A percentile compares a stretch with the other conserved stretches of the same genome.
Evolutionary conservation across 768 basidiomycete species (phyloP).

Genomic region (Podaxis sp.): DNA sequence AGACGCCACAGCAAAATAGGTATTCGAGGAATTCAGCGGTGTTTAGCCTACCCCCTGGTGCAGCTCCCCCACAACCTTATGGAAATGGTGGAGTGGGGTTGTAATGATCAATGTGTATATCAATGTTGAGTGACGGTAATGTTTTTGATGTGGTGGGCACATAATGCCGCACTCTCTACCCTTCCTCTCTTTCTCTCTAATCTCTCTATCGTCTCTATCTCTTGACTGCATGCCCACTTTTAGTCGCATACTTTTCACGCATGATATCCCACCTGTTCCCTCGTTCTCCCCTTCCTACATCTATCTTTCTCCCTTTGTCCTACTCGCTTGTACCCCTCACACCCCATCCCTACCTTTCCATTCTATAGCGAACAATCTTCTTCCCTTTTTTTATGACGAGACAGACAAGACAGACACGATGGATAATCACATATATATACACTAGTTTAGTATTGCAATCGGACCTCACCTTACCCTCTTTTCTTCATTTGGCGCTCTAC

Average conservation of each 20-base stretch:
- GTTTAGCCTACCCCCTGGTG: constrained; percentile 66
- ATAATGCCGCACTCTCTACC: constrained; percentile 8
- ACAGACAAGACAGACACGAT: constrained; percentile 9
- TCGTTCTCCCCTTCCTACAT: constrained; percentile 9
- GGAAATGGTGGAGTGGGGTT: constrained; percentile 16
- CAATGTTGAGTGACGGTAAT: constrained; percentile 4
- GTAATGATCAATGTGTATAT: constrained; percentile 11
- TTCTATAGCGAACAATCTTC: constrained; percentile 3
- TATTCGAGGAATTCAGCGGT: constrained; percentile 61
- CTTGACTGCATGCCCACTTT: constrained; percentile 6
- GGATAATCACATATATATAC: constrained; percentile 7
- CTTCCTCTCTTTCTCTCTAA: constrained; percentile 3
- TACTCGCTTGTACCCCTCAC: background rate
- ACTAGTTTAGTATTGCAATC: constrained; percentile 8
- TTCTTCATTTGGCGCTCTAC: background rate
- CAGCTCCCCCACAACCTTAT: constrained; percentile 55
- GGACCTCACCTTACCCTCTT: constrained; percentile 5
- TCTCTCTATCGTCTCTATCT: constrained; percentile 1
- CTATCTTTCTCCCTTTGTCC: background rate
- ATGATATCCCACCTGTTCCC: constrained; percentile 13
- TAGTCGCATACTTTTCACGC: constrained; percentile 7
- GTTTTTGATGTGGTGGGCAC: constrained; percentile 1
- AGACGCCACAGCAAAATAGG: constrained; percentile 57
- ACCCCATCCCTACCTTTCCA: background rate
- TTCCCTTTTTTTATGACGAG: constrained; percentile 6